phyloP scores from a whole-genome alignment of 805 yeast genomes.

The Wilhelminamyces savonicus region DNA sequence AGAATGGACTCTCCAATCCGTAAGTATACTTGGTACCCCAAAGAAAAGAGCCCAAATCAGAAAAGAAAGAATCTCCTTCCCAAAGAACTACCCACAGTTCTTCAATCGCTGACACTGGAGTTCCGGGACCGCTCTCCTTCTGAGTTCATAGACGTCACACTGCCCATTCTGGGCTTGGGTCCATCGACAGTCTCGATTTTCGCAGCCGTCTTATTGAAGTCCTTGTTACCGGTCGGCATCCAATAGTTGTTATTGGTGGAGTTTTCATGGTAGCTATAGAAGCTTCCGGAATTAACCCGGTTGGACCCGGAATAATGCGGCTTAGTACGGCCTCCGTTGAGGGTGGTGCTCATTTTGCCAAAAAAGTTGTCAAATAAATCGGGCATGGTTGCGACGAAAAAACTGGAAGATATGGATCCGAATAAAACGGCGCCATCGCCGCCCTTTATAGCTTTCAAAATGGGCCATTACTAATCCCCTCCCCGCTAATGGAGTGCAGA shows the following conservation, averaged over 20 bases:
- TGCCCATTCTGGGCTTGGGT: conserved; percentile 8
- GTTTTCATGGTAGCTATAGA: conserved; percentile 29
- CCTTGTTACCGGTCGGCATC: conserved; percentile 20
- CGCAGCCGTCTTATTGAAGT: conserved; percentile 1
- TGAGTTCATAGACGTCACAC: conserved; percentile 7
- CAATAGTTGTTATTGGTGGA: conserved; percentile 34
- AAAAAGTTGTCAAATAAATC: conserved; percentile 37
- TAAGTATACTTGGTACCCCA: not conserved
- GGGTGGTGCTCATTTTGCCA: conserved; percentile 20
- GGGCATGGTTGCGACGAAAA: conserved; percentile 10
- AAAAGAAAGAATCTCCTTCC: not conserved
- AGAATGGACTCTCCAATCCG: not conserved
- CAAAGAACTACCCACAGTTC: not conserved
- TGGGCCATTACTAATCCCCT: too few relatives aligned
- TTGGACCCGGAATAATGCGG: conserved; percentile 23
- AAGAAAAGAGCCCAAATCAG: not conserved
- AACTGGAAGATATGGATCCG: not conserved
- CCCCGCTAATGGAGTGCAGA: too few relatives aligned
- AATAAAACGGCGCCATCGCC: not conserved
- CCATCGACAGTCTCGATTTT: conserved; percentile 1
- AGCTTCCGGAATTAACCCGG: conserved; percentile 33
- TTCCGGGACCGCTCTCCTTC: conserved; percentile 11
- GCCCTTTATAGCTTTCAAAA: not conserved
- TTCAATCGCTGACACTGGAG: conserved; percentile 6
- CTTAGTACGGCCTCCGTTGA: conserved; percentile 27